Evolutionary conservation across 805 yeast genomes (phyloP).

Genomic region (Pichia deserticola): DNA sequence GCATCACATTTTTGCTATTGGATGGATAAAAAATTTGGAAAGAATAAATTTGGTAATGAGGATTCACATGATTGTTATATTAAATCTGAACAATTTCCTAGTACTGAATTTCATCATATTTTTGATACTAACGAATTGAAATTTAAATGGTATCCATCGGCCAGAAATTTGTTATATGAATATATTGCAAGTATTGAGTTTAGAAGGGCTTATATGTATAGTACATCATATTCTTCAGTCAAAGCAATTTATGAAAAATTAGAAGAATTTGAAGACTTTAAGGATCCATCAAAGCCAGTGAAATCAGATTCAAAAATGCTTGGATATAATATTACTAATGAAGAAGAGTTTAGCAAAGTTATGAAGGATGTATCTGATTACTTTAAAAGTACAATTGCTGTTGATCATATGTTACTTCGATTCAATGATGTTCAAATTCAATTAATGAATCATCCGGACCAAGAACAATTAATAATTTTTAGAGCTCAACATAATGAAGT

Average conservation of each 20-base stretch:
- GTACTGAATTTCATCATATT: constrained; percentile 47
- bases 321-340: not conserved
- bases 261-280: not conserved
- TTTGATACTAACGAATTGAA: constrained; percentile 67
- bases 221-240: constrained; percentile 22
- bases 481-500: constrained; percentile 66
- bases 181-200: constrained; percentile 46
- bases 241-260: constrained; percentile 17
- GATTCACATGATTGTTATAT: constrained; percentile 60
- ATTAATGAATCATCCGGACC: constrained; percentile 42
- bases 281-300: not conserved
- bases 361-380: constrained; percentile 34
- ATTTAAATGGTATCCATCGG: constrained; percentile 69
- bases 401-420: constrained; percentile 56
- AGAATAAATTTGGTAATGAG: constrained; percentile 39
- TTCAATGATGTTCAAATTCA: constrained; percentile 82
- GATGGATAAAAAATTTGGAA: constrained; percentile 35
- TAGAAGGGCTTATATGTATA: constrained; percentile 36
- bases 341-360: constrained; percentile 42
- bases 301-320: not conserved
- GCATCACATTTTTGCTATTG: constrained; percentile 69
- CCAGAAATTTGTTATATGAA: constrained; percentile 56
- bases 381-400: constrained; percentile 28
- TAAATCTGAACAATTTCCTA: constrained; percentile 28
- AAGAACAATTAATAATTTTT: constrained; percentile 57